Evolutionary conservation across 768 basidiomycete species (phyloP), one percentile per base, ranked within the genome.

Genomic region (Suillus bovinus): DNA sequence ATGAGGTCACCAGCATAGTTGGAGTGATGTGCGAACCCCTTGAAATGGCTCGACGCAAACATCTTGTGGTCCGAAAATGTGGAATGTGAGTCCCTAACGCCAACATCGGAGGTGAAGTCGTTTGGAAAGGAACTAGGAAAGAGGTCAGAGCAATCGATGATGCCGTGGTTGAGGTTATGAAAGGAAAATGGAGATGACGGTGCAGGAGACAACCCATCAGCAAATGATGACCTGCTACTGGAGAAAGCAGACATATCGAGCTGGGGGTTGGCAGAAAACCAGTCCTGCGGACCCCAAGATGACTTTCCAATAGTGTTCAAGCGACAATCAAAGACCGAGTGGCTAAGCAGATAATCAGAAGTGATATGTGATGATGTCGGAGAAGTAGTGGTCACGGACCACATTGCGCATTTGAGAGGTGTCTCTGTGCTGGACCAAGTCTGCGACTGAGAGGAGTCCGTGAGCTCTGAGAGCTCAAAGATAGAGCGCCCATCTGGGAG

Each of bases 1-100:
- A 93, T 93, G 67, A 93, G 82, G 74, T 93, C 91, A 13, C 91
- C 91, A 31, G 91, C 91, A 70, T 89, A 89, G 71, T 80, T 86
- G 44, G 91, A 93, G 71, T 93, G 91, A 66, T 93, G 89, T 17
- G 89, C 90, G 78, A 90, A 91, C 4, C 90, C 90, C 61, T 88
- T 79, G 74, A 86, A 88, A 22, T 84, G 83, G 68, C 77, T 80
- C 9, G 78, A 70, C 16, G 80, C 74, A 66, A 80, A 82, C 77
- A 81, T 74, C 62, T 81, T 81, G 49, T 85, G 88, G 70, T 90
- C 88, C 5, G 87, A 89, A 73, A 90, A 89, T 20, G 88, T 82
- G 50, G 85, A 86, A 69, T 88, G 86, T 9, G 82, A 77, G 61
- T 89, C 86, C 6, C 82, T 84, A n/a, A 84, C 71, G 53, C 89